Evolutionary conservation across 108 stramenopile genomes (phyloP), one percentile per base, ranked within the genome.

Genomic region (Nitzschia putrida): DNA sequence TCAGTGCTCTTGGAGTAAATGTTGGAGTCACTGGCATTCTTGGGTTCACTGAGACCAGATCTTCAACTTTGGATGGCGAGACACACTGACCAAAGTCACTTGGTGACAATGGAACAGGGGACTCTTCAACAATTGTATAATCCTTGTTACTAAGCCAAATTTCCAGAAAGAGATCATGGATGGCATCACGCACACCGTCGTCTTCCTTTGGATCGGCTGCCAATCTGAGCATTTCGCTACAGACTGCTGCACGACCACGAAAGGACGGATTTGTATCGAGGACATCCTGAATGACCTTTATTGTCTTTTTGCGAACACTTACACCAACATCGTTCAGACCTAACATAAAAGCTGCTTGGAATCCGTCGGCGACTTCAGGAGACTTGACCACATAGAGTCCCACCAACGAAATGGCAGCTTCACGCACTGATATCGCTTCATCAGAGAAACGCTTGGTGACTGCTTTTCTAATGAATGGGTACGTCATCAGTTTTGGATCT

Each of bases 201-300:
- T 98, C 97, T 69, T 98, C 97, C 69, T 96, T 95, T 21, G 89
- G 90, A 69, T 96, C 85, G 39, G 83, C 82, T 44, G 89, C 90
- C 18, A 92, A 72, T 68, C 88, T 76, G 34, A 98, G 70, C 81
- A 96, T 83, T 12, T 56, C 67, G 40, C 78, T 76, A 65, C 91
- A 93, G 16, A 87, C 93, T 18, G 70, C 76, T 12, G 90, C 85
- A 55, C 95, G 80, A 34, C 88, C 86, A 57, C 77, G 68, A 73
- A 95, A 95, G 25, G 74, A 55, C n/a, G 93, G 91, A 53, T 93
- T 83, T 39, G 80, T 68, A 22, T 86, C 73, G 49, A 98, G 82
- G 26, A 96, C 76, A 55, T 88, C 90, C 39, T 89, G 78, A 41
- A 98, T 88, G 42, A 95, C 94, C 54, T 83, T 82, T 39, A 96